A percentile compares a stretch with the other conserved stretches of the same genome.
phyloP scores from a whole-genome alignment of 1,139 yeast species.

The Yamadazyma oceani region DNA sequence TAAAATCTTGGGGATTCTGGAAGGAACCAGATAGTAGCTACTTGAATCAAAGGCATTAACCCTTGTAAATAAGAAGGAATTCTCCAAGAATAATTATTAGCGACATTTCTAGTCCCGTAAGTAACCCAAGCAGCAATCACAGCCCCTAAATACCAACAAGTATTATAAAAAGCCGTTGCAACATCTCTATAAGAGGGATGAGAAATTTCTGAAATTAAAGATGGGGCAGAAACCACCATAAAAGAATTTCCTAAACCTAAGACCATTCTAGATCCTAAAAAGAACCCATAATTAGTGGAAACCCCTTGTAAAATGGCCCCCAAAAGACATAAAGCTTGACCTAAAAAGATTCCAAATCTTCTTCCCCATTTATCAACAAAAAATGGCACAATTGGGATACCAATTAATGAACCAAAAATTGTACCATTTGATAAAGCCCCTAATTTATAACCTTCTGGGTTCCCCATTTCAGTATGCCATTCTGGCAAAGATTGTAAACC shows the following conservation, averaged over 20 bases:
- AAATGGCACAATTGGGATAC: constrained; percentile 22
- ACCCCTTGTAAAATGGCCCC: constrained; percentile 47
- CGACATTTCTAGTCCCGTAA: constrained; percentile 41
- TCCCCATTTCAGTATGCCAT: constrained; percentile 27
- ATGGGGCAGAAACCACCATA: constrained; percentile 39
- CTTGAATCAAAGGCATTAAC: constrained; percentile 29
- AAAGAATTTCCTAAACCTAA: constrained; percentile 46
- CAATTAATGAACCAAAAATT: constrained; percentile 24
- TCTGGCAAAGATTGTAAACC: constrained; percentile 45
- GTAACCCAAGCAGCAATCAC: constrained; percentile 56
- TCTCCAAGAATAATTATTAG: constrained; percentile 37
- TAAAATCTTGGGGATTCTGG: constrained; percentile 53
- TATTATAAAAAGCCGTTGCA: constrained; percentile 47
- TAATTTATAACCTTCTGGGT: constrained; percentile 34
- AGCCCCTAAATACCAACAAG: constrained; percentile 54
- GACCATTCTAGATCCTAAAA: constrained; percentile 36
- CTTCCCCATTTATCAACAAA: constrained; percentile 35
- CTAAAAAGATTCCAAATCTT: constrained; percentile 26
- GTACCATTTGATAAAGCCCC: constrained; percentile 45
- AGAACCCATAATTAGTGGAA: constrained; percentile 39
- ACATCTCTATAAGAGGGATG: constrained; percentile 51
- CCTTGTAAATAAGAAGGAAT: constrained; percentile 50
- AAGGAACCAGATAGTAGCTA: constrained; percentile 29
- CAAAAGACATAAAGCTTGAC: constrained; percentile 27
- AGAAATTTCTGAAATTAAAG: constrained; percentile 42